Conservation (phyloP, 202 grass and related monocot species). For the Digitaria exilis region DNA sequence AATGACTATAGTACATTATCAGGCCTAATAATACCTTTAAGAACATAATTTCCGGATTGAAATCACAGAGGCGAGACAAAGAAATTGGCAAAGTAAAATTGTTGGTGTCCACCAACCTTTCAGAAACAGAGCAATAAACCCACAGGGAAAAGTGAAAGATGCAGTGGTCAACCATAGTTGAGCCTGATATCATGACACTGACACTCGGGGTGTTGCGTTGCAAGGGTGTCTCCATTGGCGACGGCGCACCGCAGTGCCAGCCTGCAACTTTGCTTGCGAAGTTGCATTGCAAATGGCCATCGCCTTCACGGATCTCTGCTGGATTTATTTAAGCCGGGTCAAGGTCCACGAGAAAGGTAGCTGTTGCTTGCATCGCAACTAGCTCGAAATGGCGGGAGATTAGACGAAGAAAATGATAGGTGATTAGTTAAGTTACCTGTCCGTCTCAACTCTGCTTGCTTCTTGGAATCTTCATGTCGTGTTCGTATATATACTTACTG, state of each 20-base stretch:
- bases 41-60: not conserved
- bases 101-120: not conserved
- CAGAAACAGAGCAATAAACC: not conserved
- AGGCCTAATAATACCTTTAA: not conserved
- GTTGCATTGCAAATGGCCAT: not conserved
- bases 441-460: too few species aligned
- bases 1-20: too few species aligned
- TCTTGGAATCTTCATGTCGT: not conserved
- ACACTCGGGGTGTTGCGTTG: too few species aligned
- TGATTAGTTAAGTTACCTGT: too few species aligned
- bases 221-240: not conserved
- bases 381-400: too few species aligned
- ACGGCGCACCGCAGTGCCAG: not conserved
- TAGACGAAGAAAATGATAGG: too few species aligned
- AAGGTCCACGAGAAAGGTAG: not conserved
- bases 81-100: not conserved
- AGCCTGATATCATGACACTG: not conserved
- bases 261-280: not conserved
- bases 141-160: not conserved
- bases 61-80: not conserved
- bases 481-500: not conserved
- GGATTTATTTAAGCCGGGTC: not conserved
- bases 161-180: conserved; percentile 6
- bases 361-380: conserved; percentile 2
- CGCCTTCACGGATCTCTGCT: not conserved